phyloP scores from a whole-genome alignment of 805 yeast genomes.

The Yamadazyma laniorum region DNA sequence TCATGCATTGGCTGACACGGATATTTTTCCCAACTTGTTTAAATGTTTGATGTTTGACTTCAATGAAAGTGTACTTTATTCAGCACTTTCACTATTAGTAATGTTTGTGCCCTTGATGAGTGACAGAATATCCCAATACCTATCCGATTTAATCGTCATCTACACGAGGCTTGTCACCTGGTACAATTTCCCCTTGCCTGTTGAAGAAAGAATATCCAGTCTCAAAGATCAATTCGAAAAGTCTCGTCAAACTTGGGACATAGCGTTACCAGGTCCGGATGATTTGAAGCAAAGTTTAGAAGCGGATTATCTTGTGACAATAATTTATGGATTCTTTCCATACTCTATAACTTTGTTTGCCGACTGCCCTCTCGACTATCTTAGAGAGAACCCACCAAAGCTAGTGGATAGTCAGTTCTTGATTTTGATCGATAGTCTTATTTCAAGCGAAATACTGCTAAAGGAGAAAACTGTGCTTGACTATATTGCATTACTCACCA shows the following conservation, averaged over 20 bases:
- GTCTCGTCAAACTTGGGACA: slow-evolving; percentile 18
- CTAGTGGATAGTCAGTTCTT: slow-evolving; percentile 13
- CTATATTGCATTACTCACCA: slow-evolving; percentile 18
- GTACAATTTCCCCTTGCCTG: slow-evolving; percentile 19
- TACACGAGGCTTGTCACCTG: slow-evolving; percentile 39
- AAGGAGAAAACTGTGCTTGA: background rate
- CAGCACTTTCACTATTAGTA: slow-evolving; percentile 29
- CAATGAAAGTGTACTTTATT: slow-evolving; percentile 37
- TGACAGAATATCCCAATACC: slow-evolving; percentile 24
- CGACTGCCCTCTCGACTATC: slow-evolving; percentile 39
- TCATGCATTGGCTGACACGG: slow-evolving; percentile 30
- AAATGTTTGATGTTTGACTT: slow-evolving; percentile 41
- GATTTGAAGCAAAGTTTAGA: slow-evolving; percentile 12
- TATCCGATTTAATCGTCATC: slow-evolving; percentile 44
- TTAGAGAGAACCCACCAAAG: slow-evolving; percentile 15
- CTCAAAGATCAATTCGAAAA: slow-evolving; percentile 9
- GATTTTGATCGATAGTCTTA: background rate
- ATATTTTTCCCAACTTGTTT: slow-evolving; percentile 36
- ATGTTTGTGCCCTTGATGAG: slow-evolving; percentile 46
- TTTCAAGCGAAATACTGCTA: background rate
- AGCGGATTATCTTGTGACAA: slow-evolving; percentile 39
- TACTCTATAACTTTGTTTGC: slow-evolving; percentile 44
- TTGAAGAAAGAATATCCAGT: slow-evolving; percentile 12
- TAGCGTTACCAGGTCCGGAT: slow-evolving; percentile 15
- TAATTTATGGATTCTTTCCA: slow-evolving; percentile 60